Percentiles rank a stretch among this genome's conserved stretches.
Conservation (phyloP, 179 eudicot genomes). For the Patellifolia procumbens region DNA sequence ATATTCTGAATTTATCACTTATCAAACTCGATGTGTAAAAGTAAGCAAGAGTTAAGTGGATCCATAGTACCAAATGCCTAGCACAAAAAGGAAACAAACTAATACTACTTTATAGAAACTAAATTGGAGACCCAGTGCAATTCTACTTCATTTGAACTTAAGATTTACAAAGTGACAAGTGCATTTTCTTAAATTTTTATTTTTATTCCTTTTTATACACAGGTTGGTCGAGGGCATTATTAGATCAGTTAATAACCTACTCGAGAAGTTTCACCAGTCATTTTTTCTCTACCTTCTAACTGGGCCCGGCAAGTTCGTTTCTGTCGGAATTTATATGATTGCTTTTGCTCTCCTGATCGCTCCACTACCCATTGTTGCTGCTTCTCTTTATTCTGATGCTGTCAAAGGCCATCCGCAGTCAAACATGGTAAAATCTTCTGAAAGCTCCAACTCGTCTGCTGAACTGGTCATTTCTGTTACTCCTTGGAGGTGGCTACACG, state of each 20-base stretch:
- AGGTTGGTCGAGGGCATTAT: slow-evolving; percentile 89
- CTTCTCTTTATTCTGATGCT: slow-evolving; percentile 82
- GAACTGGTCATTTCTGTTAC: slow-evolving; percentile 22
- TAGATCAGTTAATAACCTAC: slow-evolving; percentile 89
- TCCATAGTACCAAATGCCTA: background rate
- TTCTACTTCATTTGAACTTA: background rate
- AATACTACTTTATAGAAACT: background rate
- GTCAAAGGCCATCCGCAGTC: slow-evolving; percentile 28
- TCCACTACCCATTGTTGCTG: slow-evolving; percentile 86
- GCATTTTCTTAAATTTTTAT: slow-evolving; percentile 16
- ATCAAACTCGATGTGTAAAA: too few species aligned
- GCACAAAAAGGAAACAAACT: background rate
- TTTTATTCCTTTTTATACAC: slow-evolving; percentile 33
- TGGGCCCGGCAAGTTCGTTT: slow-evolving; percentile 81
- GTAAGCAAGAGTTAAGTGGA: too few species aligned
- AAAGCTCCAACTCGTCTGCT: slow-evolving; percentile 21
- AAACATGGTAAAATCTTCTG: slow-evolving; percentile 25
- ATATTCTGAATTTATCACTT: too few species aligned
- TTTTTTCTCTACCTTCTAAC: slow-evolving; percentile 89
- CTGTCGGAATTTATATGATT: slow-evolving; percentile 99
- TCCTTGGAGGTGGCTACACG: slow-evolving; percentile 88
- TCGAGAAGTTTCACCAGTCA: slow-evolving; percentile 97
- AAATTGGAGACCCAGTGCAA: background rate
- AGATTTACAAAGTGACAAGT: background rate
- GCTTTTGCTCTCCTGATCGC: slow-evolving; percentile 85